Conservation (phyloP, 2,329 filamentous ascomycete genomes). For the Diplodia seriata region DNA sequence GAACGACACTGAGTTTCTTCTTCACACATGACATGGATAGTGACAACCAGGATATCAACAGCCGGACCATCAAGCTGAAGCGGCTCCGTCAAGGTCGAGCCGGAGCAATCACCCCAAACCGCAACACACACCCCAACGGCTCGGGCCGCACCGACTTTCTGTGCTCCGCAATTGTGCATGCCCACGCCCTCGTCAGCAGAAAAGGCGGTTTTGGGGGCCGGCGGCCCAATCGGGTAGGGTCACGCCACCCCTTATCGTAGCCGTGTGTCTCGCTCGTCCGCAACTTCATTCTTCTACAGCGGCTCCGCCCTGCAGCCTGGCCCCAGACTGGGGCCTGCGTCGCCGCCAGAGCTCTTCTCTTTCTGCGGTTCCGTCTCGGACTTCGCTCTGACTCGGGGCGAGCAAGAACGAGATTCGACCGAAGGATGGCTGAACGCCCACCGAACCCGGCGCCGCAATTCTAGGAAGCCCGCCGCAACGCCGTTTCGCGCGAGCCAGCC, state of each 20-base stretch:
- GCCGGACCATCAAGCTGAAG: neutral
- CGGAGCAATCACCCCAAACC: neutral
- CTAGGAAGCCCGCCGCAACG: slow-evolving; percentile 1
- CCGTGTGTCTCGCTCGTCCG: neutral
- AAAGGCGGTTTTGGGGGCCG: neutral
- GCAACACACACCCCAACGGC: neutral
- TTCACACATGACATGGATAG: too few relatives aligned
- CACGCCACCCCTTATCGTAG: slow-evolving; percentile 10
- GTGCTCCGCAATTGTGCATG: neutral
- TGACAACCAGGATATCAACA: neutral
- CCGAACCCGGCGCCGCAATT: neutral
- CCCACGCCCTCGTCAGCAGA: neutral
- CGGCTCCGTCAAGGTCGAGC: neutral
- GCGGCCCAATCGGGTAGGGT: neutral
- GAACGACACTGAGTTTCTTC: neutral
- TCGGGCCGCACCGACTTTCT: slow-evolving; percentile 10
- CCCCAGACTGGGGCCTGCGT: neutral
- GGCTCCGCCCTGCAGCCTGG: slow-evolving; percentile 7
- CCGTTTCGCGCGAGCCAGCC: neutral
- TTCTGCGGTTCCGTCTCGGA: slow-evolving; percentile 2
- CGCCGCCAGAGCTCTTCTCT: neutral
- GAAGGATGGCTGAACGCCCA: neutral
- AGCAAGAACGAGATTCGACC: neutral
- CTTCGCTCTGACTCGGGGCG: neutral
- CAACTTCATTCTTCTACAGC: slow-evolving; percentile 16